phyloP scores from a whole-genome alignment of 495 filamentous ascomycete species.

The Trichocladium uniseriatum region DNA sequence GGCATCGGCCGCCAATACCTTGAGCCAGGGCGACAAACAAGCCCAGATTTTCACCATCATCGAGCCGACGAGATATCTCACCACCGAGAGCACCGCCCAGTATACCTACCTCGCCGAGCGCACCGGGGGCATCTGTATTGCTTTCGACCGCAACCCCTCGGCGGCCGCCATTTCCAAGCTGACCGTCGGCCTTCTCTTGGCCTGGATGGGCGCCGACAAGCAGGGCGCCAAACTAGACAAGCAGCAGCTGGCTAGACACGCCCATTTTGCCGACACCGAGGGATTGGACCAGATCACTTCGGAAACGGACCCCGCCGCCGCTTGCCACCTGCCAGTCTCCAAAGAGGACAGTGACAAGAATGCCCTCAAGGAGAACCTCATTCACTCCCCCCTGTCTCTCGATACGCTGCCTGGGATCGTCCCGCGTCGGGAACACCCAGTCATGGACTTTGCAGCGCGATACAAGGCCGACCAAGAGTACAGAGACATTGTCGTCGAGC shows the following conservation, averaged over 20 bases:
- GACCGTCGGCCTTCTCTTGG: slow-evolving; percentile 34
- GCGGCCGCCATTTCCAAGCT: slow-evolving; percentile 30
- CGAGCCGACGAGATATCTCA: neutral
- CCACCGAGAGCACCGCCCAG: slow-evolving; percentile 11
- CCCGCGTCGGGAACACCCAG: slow-evolving; percentile 15
- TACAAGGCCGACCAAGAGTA: slow-evolving; percentile 31
- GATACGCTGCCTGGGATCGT: slow-evolving; percentile 22
- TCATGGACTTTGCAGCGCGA: slow-evolving; percentile 30
- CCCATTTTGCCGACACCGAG: slow-evolving; percentile 10
- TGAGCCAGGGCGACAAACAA: slow-evolving; percentile 24
- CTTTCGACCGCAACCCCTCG: slow-evolving; percentile 8
- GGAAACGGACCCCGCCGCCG: slow-evolving; percentile 9
- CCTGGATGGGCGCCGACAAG: slow-evolving; percentile 40
- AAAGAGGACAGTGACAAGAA: slow-evolving; percentile 8
- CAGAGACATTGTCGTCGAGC: slow-evolving; percentile 22
- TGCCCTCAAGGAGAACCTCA: slow-evolving; percentile 13
- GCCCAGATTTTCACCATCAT: slow-evolving; percentile 35
- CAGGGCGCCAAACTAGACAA: slow-evolving; percentile 16
- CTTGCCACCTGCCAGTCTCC: slow-evolving; percentile 9
- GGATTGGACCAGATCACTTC: slow-evolving; percentile 9
- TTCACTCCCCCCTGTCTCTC: slow-evolving; percentile 10
- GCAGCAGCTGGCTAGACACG: slow-evolving; percentile 9
- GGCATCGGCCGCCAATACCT: slow-evolving; percentile 25
- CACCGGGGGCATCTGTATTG: slow-evolving; percentile 34
- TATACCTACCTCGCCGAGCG: slow-evolving; percentile 31